Conservation (phyloP, 306 rosid genomes). For the Glycine latifolia region DNA sequence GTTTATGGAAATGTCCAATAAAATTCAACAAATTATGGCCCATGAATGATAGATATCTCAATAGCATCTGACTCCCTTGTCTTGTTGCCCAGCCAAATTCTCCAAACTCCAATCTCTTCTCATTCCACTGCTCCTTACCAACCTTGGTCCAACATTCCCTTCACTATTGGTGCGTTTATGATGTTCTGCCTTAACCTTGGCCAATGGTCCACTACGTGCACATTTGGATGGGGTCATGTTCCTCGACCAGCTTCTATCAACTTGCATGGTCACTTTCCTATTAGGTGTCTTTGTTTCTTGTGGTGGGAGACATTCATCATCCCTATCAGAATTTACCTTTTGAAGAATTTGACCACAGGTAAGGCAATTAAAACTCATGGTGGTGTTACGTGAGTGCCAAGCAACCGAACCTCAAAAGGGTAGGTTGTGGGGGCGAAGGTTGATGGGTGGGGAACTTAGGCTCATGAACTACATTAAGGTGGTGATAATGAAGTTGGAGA, state of each 20-base stretch:
- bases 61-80: conserved; percentile 33
- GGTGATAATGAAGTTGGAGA: neutral
- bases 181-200: conserved; percentile 39
- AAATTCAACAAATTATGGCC: neutral
- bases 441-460: neutral
- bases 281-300: neutral
- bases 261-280: neutral
- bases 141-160: conserved; percentile 49
- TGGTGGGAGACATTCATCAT: neutral
- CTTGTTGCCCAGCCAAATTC: conserved; percentile 43
- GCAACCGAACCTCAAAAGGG: conserved; percentile 21
- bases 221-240: conserved; percentile 34
- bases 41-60: conserved; percentile 15
- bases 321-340: conserved; percentile 53
- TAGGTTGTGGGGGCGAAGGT: neutral
- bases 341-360: conserved; percentile 43
- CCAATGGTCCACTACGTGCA: neutral
- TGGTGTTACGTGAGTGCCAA: neutral
- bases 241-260: conserved; percentile 67
- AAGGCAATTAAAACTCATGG: conserved; percentile 69
- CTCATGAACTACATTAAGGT: conserved; percentile 29
- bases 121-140: conserved; percentile 72
- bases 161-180: conserved; percentile 50
- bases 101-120: conserved; percentile 90
- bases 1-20: neutral